These are phyloP conservation scores for Graphilbum ipis-grandicollis DNA, from an alignment of 2,329 filamentous ascomycete genomes.

Conservation along the genomic window DNA sequence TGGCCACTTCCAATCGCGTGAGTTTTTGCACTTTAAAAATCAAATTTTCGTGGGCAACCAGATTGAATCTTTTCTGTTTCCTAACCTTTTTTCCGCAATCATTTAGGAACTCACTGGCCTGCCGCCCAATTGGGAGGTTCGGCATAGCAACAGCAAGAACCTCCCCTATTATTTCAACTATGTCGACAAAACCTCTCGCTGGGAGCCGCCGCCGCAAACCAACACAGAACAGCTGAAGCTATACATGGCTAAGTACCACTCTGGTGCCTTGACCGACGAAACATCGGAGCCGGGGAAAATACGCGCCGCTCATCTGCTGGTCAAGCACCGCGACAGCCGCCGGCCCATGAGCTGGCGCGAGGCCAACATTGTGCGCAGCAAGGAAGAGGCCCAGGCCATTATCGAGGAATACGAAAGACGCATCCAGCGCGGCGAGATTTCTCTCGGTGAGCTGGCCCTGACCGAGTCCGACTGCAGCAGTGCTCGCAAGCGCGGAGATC, in stretches of 20 bases:
- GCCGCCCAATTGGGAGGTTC: conserved; percentile 81
- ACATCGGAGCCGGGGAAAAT: conserved; percentile 50
- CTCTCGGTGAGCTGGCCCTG: conserved; percentile 67
- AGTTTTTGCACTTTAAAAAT: not conserved
- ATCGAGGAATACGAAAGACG: conserved; percentile 57
- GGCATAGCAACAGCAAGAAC: conserved; percentile 96
- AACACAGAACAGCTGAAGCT: conserved; percentile 84
- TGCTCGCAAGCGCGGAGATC: conserved; percentile 79
- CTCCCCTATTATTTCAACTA: conserved; percentile 98
- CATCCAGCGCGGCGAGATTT: conserved; percentile 52
- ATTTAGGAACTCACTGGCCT: conserved; percentile 57
- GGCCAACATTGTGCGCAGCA: conserved; percentile 69
- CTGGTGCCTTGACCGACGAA: conserved; percentile 20
- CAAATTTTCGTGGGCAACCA: too few species aligned
- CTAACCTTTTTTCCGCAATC: not conserved
- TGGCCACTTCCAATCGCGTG: conserved; percentile 6
- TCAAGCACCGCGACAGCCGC: conserved; percentile 83
- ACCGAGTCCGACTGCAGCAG: conserved; percentile 88
- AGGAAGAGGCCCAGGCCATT: conserved; percentile 70
- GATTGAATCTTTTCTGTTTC: not conserved
- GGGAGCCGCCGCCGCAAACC: conserved; percentile 80
- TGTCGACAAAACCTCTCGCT: conserved; percentile 70
- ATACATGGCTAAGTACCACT: conserved; percentile 86
- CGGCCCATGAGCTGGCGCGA: conserved; percentile 89
- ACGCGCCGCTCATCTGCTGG: conserved; percentile 75